phyloP scores from a whole-genome alignment of 2,329 filamentous ascomycete species.

The Hymenoscyphus scutula region DNA sequence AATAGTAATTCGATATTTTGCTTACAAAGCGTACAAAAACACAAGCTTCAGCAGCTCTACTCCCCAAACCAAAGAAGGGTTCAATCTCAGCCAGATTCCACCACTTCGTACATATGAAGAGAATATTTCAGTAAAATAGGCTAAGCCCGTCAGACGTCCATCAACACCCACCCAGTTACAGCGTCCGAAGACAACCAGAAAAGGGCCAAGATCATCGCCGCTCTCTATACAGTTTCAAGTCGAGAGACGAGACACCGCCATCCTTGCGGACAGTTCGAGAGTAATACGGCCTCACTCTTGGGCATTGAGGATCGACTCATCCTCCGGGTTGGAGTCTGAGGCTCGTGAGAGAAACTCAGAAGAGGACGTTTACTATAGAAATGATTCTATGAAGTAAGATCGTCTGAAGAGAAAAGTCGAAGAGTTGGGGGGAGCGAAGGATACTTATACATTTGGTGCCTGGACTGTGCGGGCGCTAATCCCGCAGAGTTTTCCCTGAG shows the following conservation, averaged over 20 bases:
- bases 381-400: constrained; percentile 66
- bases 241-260: constrained; percentile 45
- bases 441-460: not conserved
- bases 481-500: not conserved
- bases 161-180: constrained; percentile 75
- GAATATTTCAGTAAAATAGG: constrained; percentile 13
- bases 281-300: constrained; percentile 76
- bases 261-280: constrained; percentile 61
- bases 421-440: not conserved
- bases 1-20: too few relatives aligned
- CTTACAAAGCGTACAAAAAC: too few relatives aligned
- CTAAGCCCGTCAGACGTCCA: constrained; percentile 81
- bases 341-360: constrained; percentile 92
- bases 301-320: constrained; percentile 87
- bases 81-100: too few relatives aligned
- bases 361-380: constrained; percentile 96
- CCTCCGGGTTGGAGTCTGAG: constrained; percentile 94
- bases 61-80: too few relatives aligned
- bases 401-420: not conserved
- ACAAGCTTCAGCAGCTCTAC: too few relatives aligned
- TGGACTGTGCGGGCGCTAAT: not conserved
- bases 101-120: too few relatives aligned
- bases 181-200: constrained; percentile 72
- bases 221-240: constrained; percentile 68
- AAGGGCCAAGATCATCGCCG: constrained; percentile 93